Evolutionary conservation across 176 grass and related monocot species (phyloP), one percentile per base, ranked within the genome.

Genomic region (Chloris gayana): DNA sequence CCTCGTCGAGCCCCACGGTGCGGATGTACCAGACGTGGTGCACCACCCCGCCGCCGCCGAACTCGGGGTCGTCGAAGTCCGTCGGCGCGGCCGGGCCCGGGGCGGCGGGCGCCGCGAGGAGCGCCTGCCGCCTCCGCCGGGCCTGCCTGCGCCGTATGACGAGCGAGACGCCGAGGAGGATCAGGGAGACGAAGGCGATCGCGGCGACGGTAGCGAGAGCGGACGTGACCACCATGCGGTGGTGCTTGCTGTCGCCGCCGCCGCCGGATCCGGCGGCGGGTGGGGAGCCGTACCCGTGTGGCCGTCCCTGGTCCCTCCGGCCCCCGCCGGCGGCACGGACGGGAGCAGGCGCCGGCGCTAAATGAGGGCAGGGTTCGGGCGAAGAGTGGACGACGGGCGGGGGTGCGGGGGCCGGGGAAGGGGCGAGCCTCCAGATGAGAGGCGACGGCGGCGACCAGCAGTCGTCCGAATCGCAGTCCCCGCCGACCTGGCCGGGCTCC

Each of bases 11-110:
- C 46, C 92, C 92, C 18, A 87, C 50, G 30, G 92, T 94, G 73
- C 81, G 75, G 72, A 94, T 94, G 89, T 91, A 89, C 92, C 92
- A 94, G 63, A 94, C 32, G 35, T 87, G 92, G 78, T 94, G 92
- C 29, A 87, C 67, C 38, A 85, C 87, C 11, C 77, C 90, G 4
- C 86, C 92, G 0, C 79, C 82, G 7, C 68, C 83, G 10, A 37
- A 70, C 24, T 79, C 86, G n/a, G 53, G 68, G 62, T 14, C 80
- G 51, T 6, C 79, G 11, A 0, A 26, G 74, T 54, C 51, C 32
- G 26, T 14, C 34, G 26, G 60, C 33, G 38, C 68, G 46, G 39
- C 67, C 2, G 69, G 33, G 14, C 5, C 46, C 3, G 50, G 24
- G 18, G 8, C 17, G 18, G 9, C 17, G 4, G 75, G 30, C 0